Conservation (phyloP, 2,329 filamentous ascomycete genomes). For the Beauveria scarabaeidicola region DNA sequence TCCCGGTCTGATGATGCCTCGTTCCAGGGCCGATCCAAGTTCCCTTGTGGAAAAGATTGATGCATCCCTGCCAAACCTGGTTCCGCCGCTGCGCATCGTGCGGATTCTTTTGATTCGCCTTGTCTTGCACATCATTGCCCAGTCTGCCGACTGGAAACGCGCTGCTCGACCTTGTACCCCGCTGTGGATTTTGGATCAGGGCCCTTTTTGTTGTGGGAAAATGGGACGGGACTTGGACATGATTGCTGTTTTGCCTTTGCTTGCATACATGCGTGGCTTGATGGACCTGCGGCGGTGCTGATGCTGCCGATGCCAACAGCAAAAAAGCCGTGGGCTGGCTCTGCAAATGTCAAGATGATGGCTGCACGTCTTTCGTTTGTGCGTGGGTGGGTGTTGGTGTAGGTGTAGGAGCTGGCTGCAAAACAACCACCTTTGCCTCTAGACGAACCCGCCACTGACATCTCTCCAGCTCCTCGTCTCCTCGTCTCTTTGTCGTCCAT, state of each 20-base stretch:
- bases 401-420: no score
- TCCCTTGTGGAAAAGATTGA: no score
- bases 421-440: background rate
- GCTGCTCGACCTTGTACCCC: background rate
- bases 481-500: background rate
- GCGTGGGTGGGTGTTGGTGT: no score
- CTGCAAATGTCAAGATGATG: no score
- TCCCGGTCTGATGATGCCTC: no score
- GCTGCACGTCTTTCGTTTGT: no score
- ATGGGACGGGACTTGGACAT: no score
- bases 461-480: background rate
- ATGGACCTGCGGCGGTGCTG: background rate
- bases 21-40: no score
- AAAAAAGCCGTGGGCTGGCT: no score
- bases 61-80: background rate
- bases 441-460: background rate
- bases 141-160: constrained; percentile 1
- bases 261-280: background rate
- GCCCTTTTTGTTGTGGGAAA: background rate
- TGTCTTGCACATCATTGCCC: constrained; percentile 8
- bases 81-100: background rate
- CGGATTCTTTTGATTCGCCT: background rate
- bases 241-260: no score
- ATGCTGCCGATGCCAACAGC: no score
- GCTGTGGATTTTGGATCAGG: constrained; percentile 4